Percentiles rank a stretch among this genome's conserved stretches.
phyloP scores from a whole-genome alignment of 768 basidiomycete genomes.

The Coprinopsis marcescibilis region DNA sequence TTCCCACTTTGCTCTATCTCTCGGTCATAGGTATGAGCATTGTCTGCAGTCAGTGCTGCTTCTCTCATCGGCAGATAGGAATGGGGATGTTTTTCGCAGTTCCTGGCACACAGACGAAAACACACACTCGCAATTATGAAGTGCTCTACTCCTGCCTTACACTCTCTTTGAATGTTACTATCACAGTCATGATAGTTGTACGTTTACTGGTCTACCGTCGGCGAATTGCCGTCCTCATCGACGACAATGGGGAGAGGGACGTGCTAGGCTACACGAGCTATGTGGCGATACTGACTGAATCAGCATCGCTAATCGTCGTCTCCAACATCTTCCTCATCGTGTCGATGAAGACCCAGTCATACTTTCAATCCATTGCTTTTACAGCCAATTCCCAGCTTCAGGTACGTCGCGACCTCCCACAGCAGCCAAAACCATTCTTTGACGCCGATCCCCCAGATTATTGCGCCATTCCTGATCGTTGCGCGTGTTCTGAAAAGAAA shows the following conservation, averaged over 20 bases:
- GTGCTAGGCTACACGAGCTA: constrained; percentile 2
- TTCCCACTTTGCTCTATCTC: constrained; percentile 2
- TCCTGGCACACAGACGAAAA: background rate
- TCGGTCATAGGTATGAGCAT: constrained; percentile 2
- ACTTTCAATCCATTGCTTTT: constrained; percentile 2
- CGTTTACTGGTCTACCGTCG: constrained; percentile 6
- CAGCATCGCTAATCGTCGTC: constrained; percentile 4
- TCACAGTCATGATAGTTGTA: constrained; percentile 4
- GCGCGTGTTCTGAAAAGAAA: constrained; percentile 16
- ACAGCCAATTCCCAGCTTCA: constrained; percentile 2
- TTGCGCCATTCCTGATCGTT: constrained; percentile 15
- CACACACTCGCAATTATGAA: background rate
- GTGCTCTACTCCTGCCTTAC: constrained; percentile 5
- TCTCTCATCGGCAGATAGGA: background rate
- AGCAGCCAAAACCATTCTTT: background rate
- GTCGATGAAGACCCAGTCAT: background rate
- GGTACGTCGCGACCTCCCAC: background rate
- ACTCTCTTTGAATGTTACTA: constrained; percentile 6
- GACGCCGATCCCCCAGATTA: constrained; percentile 5
- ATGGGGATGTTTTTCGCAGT: constrained; percentile 7
- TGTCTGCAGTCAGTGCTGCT: background rate
- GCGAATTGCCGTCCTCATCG: background rate
- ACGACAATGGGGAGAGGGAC: constrained; percentile 1
- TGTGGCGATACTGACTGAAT: constrained; percentile 7
- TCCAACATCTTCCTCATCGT: constrained; percentile 8